Evolutionary conservation across 345 rosid species (phyloP), one percentile per base, ranked within the genome.

Genomic region (Arabidopsis suecica): DNA sequence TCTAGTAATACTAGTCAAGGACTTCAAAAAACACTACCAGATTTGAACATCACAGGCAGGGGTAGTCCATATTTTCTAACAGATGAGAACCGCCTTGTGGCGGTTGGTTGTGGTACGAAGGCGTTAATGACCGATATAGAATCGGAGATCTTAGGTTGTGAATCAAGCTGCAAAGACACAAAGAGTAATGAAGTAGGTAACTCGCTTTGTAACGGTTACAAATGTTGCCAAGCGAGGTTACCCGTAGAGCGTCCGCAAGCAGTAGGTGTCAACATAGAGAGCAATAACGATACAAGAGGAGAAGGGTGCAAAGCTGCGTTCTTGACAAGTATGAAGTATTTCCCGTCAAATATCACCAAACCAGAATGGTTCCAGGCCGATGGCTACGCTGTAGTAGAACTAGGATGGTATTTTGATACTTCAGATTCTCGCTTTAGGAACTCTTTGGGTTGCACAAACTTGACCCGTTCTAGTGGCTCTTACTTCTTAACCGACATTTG

Each of bases 141-240:
- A 2, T 36, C 71, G 0, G 79, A 74, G 56, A 40, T 36, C 2
- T 73, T 69, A 1, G 84, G 86, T 3, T 80, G 85, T 58, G 48
- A 80, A 69, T 80, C 88, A 2, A 2, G 49, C 32, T 85, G 86
- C 11, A 59, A 75, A 23, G 64, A 23, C 2, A 53, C 25, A 10
- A 23, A 12, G 14, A 9, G 7, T 25, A 25, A 68, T n/a, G 38
- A 59, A 18, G 56, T 77, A 2, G 65, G 51, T 5, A 54, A 42
- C 40, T 22, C 20, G 8, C 18, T 62, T 0, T 84, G 84, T 51
- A 12, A 61, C 14, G 84, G 85, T 4, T 62, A 78, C 25, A 81
- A 85, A 4, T 86, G 87, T 23, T 83, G 89, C 56, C 80, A 86
- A 28, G 62, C 72, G 0, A 1, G 77, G 1, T 68, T 83, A 50